phyloP scores from a whole-genome alignment of 2,329 filamentous ascomycete genomes.

The Tolypocladium cylindrosporum region DNA sequence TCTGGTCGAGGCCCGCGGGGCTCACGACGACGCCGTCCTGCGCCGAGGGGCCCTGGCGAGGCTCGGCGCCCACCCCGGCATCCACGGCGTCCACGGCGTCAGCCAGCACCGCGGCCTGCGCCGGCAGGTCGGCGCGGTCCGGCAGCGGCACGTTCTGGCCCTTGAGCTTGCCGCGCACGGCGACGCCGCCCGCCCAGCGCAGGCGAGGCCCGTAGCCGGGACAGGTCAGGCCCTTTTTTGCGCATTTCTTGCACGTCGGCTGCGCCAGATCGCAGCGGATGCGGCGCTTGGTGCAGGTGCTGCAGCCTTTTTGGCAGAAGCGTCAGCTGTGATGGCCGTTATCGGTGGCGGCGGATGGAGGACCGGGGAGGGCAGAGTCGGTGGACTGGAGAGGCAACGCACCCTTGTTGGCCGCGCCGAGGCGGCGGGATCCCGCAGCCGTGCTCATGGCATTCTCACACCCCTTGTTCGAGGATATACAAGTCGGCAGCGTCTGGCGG shows the following conservation, averaged over 20 bases:
- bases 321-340: background rate
- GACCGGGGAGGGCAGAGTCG: background rate
- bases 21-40: background rate
- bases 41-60: background rate
- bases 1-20: constrained; percentile 5
- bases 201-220: constrained; percentile 15
- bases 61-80: background rate
- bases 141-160: constrained; percentile 9
- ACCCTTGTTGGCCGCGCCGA: background rate
- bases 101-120: background rate
- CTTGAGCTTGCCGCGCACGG: constrained; percentile 15
- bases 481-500: background rate
- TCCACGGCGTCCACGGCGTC: background rate
- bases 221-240: constrained; percentile 16
- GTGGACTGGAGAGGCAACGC: background rate
- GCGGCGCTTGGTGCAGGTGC: constrained; percentile 16
- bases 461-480: background rate
- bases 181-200: constrained; percentile 18
- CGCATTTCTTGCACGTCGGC: constrained; percentile 17
- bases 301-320: constrained; percentile 9
- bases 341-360: background rate
- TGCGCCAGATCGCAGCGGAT: constrained; percentile 16
- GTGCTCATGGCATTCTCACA: background rate
- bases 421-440: background rate
- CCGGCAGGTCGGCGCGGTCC: background rate